Percentiles rank a stretch among this genome's conserved stretches.
Evolutionary conservation across 2,329 filamentous ascomycete genomes (phyloP).

Genomic region (Claviceps purpurea): DNA sequence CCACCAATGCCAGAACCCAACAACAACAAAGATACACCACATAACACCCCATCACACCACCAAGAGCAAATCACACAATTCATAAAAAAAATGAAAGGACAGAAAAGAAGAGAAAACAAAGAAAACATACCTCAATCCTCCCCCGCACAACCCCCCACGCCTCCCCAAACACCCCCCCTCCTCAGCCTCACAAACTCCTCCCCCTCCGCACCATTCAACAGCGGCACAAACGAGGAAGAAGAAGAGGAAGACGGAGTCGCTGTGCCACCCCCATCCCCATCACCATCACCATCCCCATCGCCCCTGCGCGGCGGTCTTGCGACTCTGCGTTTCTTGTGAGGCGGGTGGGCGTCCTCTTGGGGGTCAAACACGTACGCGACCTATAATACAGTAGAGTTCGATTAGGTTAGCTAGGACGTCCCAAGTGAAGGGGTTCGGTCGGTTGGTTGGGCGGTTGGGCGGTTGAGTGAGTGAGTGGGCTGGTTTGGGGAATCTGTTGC

Average conservation of each 20-base stretch:
- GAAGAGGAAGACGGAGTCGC: conserved; percentile 2
- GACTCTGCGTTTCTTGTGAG: conserved; percentile 45
- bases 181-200: conserved; percentile 36
- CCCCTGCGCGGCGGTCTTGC: conserved; percentile 23
- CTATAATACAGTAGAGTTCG: not conserved
- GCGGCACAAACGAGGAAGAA: conserved; percentile 30
- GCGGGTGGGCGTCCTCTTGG: conserved; percentile 25
- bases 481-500: not conserved
- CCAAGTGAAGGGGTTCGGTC: not conserved
- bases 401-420: too few relatives aligned
- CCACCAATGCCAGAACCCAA: too few relatives aligned
- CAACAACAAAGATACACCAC: too few relatives aligned
- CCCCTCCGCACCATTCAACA: conserved; percentile 42
- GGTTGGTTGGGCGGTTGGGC: not conserved
- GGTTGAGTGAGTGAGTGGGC: not conserved
- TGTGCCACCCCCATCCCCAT: too few relatives aligned
- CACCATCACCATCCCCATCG: not conserved
- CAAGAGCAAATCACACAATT: too few relatives aligned
- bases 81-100: too few relatives aligned
- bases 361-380: conserved; percentile 24
- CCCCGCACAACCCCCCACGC: conserved; percentile 52
- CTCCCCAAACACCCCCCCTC: conserved; percentile 43
- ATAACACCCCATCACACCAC: too few relatives aligned
- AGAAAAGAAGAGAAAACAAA: not conserved
- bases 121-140: conserved; percentile 37